Evolutionary conservation across 169 alveolate genomes (phyloP).

Genomic region (Eimeria tenella): DNA sequence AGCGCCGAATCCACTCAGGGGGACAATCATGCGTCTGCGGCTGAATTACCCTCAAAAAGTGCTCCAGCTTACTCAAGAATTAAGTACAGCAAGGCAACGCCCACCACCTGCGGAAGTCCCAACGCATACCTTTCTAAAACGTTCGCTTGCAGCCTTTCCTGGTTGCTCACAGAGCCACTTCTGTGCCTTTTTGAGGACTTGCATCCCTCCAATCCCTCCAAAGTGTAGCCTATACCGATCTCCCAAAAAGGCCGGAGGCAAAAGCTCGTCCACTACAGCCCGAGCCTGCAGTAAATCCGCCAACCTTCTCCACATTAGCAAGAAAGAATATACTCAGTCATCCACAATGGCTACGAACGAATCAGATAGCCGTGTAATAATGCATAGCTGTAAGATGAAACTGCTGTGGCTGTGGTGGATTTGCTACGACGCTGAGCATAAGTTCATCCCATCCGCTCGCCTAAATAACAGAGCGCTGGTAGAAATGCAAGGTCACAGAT

Average conservation of each 20-base stretch:
- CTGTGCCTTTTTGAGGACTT: constrained; percentile 72
- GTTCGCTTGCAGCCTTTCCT: constrained; percentile 66
- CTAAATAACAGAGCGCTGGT: background rate
- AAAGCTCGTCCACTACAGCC: constrained; percentile 76
- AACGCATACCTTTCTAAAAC: constrained; percentile 63
- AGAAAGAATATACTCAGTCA: background rate
- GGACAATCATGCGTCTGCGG: too few relatives aligned
- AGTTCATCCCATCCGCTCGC: too few relatives aligned
- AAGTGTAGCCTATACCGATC: constrained; percentile 78
- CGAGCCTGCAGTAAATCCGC: constrained; percentile 64
- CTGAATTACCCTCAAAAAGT: too few relatives aligned
- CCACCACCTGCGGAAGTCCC: background rate
- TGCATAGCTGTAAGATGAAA: too few relatives aligned
- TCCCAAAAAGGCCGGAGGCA: constrained; percentile 76
- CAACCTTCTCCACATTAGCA: background rate
- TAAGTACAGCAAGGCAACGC: too few relatives aligned
- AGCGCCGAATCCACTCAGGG: too few relatives aligned
- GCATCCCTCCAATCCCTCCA: constrained; percentile 79
- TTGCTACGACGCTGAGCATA: too few relatives aligned
- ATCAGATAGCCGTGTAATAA: too few relatives aligned
- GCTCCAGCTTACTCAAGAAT: too few relatives aligned
- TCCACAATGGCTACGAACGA: background rate
- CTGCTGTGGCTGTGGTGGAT: too few relatives aligned
- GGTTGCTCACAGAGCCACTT: constrained; percentile 74
- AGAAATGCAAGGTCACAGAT: background rate